Base-by-base conservation (phyloP, 192 early-diverging fungal species). In the Allomyces arbusculus region DNA sequence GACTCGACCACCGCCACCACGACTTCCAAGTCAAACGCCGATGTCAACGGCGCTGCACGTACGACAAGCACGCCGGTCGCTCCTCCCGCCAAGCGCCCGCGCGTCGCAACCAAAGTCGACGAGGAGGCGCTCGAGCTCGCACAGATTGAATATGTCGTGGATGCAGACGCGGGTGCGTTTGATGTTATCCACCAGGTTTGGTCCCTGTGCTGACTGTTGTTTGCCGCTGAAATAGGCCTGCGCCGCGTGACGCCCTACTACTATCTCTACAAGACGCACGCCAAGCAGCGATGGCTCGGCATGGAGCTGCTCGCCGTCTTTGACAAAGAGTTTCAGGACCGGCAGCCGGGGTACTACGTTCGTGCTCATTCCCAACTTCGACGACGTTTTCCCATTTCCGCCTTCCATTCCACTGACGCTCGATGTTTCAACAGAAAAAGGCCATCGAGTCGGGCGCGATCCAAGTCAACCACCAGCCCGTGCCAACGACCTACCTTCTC, bases 221-320 rank as follows among this genome's bases (percentile, higher is more conserved):
- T 44, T 44, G n/a, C 28, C 67, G 1, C 74, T 64, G 65, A 70
- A 44, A 64, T 61, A 80, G 89, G 77, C 10, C 68, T 91, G n/a
- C 82, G 90, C 33, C 89, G 87, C 70, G 87, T 98, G 10, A 71
- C 74, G 40, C 95, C 95, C 1, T 98, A 96, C 72, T 84, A 78
- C 70, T 91, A 82, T 69, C 77, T 81, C 50, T 94, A 89, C 69
- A 70, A 84, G 65, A 86, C 89, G 0, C 89, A 85, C 71, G 88
- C 88, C 23, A 96, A 96, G 72, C 88, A 89, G 19, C 83, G 95
- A 11, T 98, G 95, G 95, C 68, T 89, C 5, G 82, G 83, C 11
- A 78, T 83, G 10, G 72, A 74, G 0, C 63, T 98, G n/a, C 73
- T 86, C n/a, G 85, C 91, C 23, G 80, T 95, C 12, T 94, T 95